Base-by-base conservation (phyloP, 73 alveolate genomes). In the Urostyla sp. region DNA sequence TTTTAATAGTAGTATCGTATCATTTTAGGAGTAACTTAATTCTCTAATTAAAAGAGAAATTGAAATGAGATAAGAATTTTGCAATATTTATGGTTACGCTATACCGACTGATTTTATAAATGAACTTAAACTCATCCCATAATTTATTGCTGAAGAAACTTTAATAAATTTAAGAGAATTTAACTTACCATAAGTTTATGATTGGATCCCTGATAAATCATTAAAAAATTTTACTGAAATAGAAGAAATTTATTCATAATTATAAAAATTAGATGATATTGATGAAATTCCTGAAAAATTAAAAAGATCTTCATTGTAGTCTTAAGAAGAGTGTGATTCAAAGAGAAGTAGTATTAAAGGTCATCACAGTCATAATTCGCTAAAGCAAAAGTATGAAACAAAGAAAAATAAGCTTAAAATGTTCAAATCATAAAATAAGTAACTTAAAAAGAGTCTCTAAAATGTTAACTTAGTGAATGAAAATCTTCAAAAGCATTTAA, bases 201-300 rank as follows among this genome's bases (percentile, higher is more conserved):
- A 69, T 30, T 69, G 83, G 83, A 46, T 69, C 30, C 72, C 79
- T 7, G 20, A 37, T n/a, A n/a, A n/a, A n/a, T n/a, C n/a, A n/a
- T n/a, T n/a, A n/a, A n/a, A n/a, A 34, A 23, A 63, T 40, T 34
- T 3, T 16, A 43, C 44, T 16, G 21, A 13, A 18, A 20, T 45
- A 13, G 57, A 26, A 15, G 2, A 34, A 16, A 60, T 43, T 21
- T 63, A 40, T 31, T 63, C 8, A 34, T 10, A 63, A 63, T 23
- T 63, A 27, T 63, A 60, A 63, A 11, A 20, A 43, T 3, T 6
- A 35, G 6, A 2, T 38, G n/a, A n/a, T n/a, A n/a, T n/a, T 36
- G 79, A 63, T n/a, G 8, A 5, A 43, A 63, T 63, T 43, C 58
- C 79, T 10, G 58, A 63, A 63, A 63, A 63, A 43, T 6, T 3